Percentiles rank a stretch among this genome's conserved stretches.
phyloP scores from a whole-genome alignment of 1,284 basidiomycete species.

The Leccinum griseonigrum region DNA sequence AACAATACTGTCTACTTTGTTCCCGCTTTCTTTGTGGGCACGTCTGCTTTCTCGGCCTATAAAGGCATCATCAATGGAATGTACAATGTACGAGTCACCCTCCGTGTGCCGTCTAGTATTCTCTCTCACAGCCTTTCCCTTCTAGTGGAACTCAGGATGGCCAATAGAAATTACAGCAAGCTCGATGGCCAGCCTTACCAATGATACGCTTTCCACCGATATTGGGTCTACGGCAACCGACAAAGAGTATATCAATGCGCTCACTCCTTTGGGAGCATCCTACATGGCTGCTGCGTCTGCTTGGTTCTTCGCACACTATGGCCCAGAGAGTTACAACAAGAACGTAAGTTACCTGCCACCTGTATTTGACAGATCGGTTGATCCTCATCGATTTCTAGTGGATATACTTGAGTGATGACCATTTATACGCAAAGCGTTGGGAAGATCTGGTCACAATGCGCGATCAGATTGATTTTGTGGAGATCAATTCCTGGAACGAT shows the following conservation, averaged over 20 bases:
- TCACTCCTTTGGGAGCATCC: constrained; percentile 32
- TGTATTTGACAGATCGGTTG: neutral
- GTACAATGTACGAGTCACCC: constrained; percentile 48
- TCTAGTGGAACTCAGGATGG: constrained; percentile 68
- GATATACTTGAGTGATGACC: constrained; percentile 67
- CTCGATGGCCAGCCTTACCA: constrained; percentile 33
- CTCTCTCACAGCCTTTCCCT: neutral
- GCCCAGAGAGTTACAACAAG: constrained; percentile 69
- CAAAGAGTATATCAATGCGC: constrained; percentile 40
- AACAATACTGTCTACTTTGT: constrained; percentile 57
- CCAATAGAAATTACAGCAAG: constrained; percentile 51
- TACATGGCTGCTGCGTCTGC: constrained; percentile 54
- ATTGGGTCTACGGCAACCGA: constrained; percentile 52
- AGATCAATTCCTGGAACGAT: constrained; percentile 68
- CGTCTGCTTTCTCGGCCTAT: constrained; percentile 49
- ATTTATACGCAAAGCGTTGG: constrained; percentile 74
- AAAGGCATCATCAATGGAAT: constrained; percentile 53
- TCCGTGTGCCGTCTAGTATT: neutral
- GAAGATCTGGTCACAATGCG: constrained; percentile 65
- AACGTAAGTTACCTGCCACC: constrained; percentile 50
- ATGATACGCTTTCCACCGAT: constrained; percentile 34
- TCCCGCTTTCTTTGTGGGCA: constrained; percentile 64
- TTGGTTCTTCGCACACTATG: constrained; percentile 81
- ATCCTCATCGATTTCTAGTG: constrained; percentile 37
- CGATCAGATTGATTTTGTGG: constrained; percentile 55